Base-by-base conservation (phyloP, 768 basidiomycete species). In the Tricholoma matsutake region DNA sequence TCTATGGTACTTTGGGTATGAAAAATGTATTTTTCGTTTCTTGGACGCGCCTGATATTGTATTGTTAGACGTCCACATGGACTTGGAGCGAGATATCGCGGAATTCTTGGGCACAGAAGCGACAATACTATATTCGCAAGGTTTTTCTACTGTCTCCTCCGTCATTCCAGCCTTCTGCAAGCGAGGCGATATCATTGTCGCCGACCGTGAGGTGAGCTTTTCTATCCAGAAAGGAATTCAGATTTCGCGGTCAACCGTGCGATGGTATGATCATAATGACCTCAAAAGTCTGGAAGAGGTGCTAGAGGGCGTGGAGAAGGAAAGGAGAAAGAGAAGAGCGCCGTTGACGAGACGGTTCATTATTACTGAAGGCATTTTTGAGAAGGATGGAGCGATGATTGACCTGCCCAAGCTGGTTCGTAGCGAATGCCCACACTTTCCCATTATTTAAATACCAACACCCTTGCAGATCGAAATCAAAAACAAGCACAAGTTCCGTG, bases 101-200 rank as follows among this genome's bases (percentile, higher is more conserved):
- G 85, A 89, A 52, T 98, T 98, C 73, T 78, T 99, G 52, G 93
- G 93, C 9, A 87, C 92, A 1, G 94, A 98, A 71, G 80, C 88
- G 3, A 78, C 91, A 16, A 98, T 99, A 71, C 82, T 98, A 62
- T 98, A 98, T 73, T 89, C 95, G 0, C 96, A 98, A 76, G 89
- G 88, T 11, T 98, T 96, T 73, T 86, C 92, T 8, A 94, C 94
- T 58, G 86, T 94, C 64, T 87, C 92, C 3, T 96, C 94, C 14
- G 94, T 96, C 68, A 97, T 98, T 61, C 94, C 97, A 0, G 93
- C 97, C 1, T 99, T 98, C 76, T 93, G 91, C 81, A 98, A 99
- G 73, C 87, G 96, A 63, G 96, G 95, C 1, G 96, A 99, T 69
- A 86, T 99, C 69, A 96, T 99, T 68, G 92, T 99, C n/a, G 95